phyloP scores from a whole-genome alignment of 306 rosid genomes.

The Luffa aegyptiaca region DNA sequence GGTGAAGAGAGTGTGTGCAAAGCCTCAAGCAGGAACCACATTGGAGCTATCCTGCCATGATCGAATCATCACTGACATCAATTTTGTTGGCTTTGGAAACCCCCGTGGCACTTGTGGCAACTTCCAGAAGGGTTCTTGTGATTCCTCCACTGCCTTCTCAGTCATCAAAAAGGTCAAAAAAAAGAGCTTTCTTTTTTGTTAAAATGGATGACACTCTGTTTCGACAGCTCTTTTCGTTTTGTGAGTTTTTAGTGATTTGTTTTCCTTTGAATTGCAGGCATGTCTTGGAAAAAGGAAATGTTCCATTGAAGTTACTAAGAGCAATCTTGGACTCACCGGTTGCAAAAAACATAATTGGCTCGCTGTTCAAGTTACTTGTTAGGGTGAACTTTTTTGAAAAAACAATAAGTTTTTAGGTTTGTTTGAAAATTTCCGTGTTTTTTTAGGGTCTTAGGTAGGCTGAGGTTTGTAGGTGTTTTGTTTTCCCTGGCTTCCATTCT shows the following conservation, averaged over 20 bases:
- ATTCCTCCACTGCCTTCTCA: constrained; percentile 8
- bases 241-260: not conserved
- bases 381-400: not conserved
- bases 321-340: constrained; percentile 6
- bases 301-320: constrained; percentile 4
- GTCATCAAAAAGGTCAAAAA: not conserved
- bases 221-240: not conserved
- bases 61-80: constrained; percentile 8
- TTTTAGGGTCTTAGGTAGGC: too few species aligned
- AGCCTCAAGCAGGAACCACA: constrained; percentile 15
- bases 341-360: constrained; percentile 12
- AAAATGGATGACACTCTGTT: not conserved
- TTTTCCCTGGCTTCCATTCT: not conserved
- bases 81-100: constrained; percentile 24
- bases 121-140: not conserved
- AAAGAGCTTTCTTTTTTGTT: too few species aligned
- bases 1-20: constrained; percentile 15
- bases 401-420: not conserved
- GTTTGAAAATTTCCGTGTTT: not conserved
- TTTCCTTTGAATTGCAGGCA: not conserved
- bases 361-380: constrained; percentile 13
- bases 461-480: not conserved
- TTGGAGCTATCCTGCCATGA: constrained; percentile 22
- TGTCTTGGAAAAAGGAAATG: constrained; percentile 8
- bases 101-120: constrained; percentile 10